Evolutionary conservation across 2,329 filamentous ascomycete genomes (phyloP).

Genomic region (Aspergillus glaucus): DNA sequence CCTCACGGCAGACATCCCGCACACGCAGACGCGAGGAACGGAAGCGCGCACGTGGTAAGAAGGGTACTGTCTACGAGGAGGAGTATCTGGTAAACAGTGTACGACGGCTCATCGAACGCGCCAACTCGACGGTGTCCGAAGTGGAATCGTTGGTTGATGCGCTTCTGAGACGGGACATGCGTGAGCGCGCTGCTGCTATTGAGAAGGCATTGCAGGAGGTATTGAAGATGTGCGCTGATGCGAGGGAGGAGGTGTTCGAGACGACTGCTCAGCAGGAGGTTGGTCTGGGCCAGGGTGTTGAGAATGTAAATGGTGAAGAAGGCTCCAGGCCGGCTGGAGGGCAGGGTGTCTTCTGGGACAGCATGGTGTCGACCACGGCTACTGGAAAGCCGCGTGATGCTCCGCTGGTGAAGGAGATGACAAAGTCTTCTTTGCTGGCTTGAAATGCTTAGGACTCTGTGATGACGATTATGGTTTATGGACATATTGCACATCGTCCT

Average conservation of each 20-base stretch:
- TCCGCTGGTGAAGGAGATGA: slow-evolving; percentile 48
- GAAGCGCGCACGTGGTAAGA: slow-evolving; percentile 89
- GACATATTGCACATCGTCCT: background rate
- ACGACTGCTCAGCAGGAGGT: slow-evolving; percentile 9
- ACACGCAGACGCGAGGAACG: slow-evolving; percentile 86
- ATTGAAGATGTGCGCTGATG: slow-evolving; percentile 59
- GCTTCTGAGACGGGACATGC: slow-evolving; percentile 73
- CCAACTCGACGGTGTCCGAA: slow-evolving; percentile 68
- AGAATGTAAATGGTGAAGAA: slow-evolving; percentile 14
- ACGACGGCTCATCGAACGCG: slow-evolving; percentile 71
- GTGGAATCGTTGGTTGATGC: slow-evolving; percentile 68
- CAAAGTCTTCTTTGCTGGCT: slow-evolving; percentile 32
- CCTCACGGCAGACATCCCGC: slow-evolving; percentile 70
- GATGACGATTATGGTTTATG: background rate
- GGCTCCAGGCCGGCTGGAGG: slow-evolving; percentile 16
- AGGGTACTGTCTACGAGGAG: slow-evolving; percentile 96
- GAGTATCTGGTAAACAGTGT: slow-evolving; percentile 92
- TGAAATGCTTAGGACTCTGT: slow-evolving; percentile 7
- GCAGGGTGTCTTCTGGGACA: slow-evolving; percentile 37
- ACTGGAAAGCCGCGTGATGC: slow-evolving; percentile 36
- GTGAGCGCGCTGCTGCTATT: slow-evolving; percentile 74
- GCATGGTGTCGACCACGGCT: slow-evolving; percentile 29
- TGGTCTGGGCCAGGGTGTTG: slow-evolving; percentile 15
- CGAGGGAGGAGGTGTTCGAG: slow-evolving; percentile 66
- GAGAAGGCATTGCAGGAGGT: slow-evolving; percentile 70